phyloP scores from a whole-genome alignment of 345 rosid genomes.

The Mallotus nudiflorus region DNA sequence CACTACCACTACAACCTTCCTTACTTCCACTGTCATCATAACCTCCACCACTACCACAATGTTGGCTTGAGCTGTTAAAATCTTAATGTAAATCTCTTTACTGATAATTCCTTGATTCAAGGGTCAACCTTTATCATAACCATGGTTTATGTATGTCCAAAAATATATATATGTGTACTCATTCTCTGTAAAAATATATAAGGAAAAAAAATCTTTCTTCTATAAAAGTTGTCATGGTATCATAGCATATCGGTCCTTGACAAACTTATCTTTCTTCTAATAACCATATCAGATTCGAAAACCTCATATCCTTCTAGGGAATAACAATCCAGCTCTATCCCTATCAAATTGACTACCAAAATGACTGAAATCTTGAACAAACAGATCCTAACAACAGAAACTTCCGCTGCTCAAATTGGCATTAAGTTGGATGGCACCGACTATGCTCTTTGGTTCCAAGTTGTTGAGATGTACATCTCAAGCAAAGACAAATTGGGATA shows the following conservation, averaged over 20 bases:
- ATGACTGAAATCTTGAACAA: background rate
- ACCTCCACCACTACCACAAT: no score
- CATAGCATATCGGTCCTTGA: background rate
- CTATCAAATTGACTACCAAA: background rate
- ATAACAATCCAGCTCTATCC: background rate
- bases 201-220: no score
- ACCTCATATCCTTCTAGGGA: background rate
- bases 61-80: no score
- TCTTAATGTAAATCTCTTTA: no score
- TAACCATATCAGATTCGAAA: background rate
- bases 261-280: background rate
- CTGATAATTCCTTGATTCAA: no score
- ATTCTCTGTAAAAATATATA: no score
- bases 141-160: no score
- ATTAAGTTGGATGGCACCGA: background rate
- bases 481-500: conserved; percentile 1
- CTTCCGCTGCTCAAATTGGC: background rate
- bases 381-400: background rate
- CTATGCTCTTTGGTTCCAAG: conserved; percentile 3
- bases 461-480: conserved; percentile 3
- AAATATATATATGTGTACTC: no score
- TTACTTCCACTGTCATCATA: no score
- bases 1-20: no score
- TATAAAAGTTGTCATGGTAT: background rate
- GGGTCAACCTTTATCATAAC: no score